Evolutionary conservation across 371 early-diverging fungal species (phyloP).

Genomic region (Capillidium heterosporum): DNA sequence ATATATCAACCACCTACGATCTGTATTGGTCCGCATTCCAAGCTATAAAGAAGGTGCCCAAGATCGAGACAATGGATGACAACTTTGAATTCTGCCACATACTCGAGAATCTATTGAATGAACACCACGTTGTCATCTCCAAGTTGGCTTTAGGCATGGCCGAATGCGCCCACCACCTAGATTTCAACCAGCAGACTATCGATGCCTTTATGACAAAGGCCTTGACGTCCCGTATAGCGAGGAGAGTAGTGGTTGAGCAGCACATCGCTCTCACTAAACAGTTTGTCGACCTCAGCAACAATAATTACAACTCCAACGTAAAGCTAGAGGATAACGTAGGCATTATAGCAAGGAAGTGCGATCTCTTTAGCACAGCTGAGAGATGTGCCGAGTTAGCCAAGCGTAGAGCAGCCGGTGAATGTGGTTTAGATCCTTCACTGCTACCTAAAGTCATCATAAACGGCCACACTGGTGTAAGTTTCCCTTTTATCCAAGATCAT

Average conservation of each 20-base stretch:
- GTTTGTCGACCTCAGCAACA: conserved; percentile 8
- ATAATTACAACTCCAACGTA: not conserved
- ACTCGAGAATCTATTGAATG: conserved; percentile 44
- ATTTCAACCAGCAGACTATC: conserved; percentile 18
- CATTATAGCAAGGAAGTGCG: conserved; percentile 22
- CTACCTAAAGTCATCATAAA: conserved; percentile 32
- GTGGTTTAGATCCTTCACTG: not conserved
- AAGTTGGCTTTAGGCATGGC: conserved; percentile 66
- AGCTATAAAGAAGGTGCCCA: conserved; percentile 36
- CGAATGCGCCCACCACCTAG: conserved; percentile 49
- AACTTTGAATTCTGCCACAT: conserved; percentile 56
- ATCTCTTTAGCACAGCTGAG: conserved; percentile 21
- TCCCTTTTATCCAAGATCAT: conserved; percentile 77
- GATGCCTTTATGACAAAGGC: conserved; percentile 80
- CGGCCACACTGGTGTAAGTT: conserved; percentile 33
- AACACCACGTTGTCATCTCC: conserved; percentile 68
- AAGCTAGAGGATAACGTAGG: conserved; percentile 11
- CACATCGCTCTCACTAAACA: conserved; percentile 64
- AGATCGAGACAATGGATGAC: conserved; percentile 46
- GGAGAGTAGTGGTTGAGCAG: conserved; percentile 84
- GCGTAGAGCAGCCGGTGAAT: conserved; percentile 4
- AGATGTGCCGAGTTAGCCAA: conserved; percentile 19
- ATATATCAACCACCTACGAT: conserved; percentile 63
- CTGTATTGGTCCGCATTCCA: conserved; percentile 88
- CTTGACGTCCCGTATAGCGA: conserved; percentile 74